Evolutionary conservation across 495 filamentous ascomycete species (phyloP).

Genomic region (Bryoglossum gracile): DNA sequence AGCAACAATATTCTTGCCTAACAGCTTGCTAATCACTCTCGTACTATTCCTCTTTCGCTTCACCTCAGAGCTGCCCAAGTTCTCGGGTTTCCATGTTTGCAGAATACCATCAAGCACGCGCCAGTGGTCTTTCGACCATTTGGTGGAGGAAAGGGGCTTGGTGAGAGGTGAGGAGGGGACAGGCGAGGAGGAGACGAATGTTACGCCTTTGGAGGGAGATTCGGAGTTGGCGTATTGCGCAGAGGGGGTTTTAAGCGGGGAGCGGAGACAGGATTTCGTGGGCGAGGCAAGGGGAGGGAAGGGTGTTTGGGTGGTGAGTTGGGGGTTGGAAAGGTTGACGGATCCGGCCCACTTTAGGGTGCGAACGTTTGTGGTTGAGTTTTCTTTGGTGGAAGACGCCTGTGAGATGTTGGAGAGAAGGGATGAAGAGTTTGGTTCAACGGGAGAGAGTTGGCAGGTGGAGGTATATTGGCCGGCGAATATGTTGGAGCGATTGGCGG

Average conservation of each 20-base stretch:
- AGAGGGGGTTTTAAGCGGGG: slow-evolving; percentile 35
- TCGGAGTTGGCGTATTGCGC: not conserved
- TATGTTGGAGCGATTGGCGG: slow-evolving; percentile 9
- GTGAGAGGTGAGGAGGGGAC: slow-evolving; percentile 11
- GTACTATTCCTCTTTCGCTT: slow-evolving; percentile 18
- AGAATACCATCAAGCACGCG: slow-evolving; percentile 18
- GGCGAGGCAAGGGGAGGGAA: slow-evolving; percentile 28
- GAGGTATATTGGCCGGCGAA: slow-evolving; percentile 1
- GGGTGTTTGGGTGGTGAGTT: not conserved
- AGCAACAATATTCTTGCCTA: slow-evolving; percentile 17
- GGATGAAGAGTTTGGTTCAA: slow-evolving; percentile 2
- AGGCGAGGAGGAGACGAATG: slow-evolving; percentile 25
- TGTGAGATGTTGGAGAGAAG: slow-evolving; percentile 1
- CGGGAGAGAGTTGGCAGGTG: no score
- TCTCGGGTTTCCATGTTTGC: slow-evolving; percentile 18
- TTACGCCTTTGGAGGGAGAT: slow-evolving; percentile 17
- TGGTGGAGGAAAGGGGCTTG: slow-evolving; percentile 18
- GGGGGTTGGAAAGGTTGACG: not conserved
- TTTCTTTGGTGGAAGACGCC: slow-evolving; percentile 17
- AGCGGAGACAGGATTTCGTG: slow-evolving; percentile 43
- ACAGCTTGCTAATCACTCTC: slow-evolving; percentile 20
- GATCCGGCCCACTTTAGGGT: slow-evolving; percentile 21
- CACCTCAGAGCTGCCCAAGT: not conserved
- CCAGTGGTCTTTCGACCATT: slow-evolving; percentile 26
- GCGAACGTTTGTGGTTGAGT: not conserved